Evolutionary conservation across 768 basidiomycete genomes (phyloP), one percentile per base, ranked within the genome.

Genomic region (Udeniomyces megalosporus): DNA sequence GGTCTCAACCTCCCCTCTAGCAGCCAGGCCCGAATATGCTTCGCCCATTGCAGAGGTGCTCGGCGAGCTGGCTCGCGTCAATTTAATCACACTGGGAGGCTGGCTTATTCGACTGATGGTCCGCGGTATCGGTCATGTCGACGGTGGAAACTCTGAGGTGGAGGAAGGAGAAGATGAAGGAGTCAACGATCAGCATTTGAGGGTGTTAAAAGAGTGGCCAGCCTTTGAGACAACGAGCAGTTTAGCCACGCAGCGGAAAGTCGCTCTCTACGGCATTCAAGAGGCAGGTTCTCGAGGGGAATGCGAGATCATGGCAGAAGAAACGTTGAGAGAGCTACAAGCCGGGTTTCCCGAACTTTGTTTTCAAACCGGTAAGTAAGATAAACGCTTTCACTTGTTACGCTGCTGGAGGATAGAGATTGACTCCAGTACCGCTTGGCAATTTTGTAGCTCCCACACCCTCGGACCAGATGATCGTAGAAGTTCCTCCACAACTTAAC

Each of bases 1-100:
- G 63, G 17, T 65, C 17, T 56, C 51, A 1, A 56, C 58, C 38
- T 58, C 56, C 46, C 31, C 47, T 24, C 42, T 55, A 12, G 58
- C 63, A 1, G 38, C 34, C 8, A 58, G 47, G 31, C 56, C 42
- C 15, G 58, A 65, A 10, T 48, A 60, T 35, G 28, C 26, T 11
- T 51, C 58, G 15, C 51, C 44, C 7, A 56, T 65, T 22, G 63
- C 63, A 1, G 58, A 60, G 28, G 52, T 55, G 20, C n/a, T 65
- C 2, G 63, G 63, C 20, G 63, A 65, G 45, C 22, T 65, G 26
- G 51, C 51, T 17, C n/a, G 63, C n/a, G 17, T 31, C 2, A 38
- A 50, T 0, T 15, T 65, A 8, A 24, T 65, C 17, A 32, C 48
- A 5, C 58, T 34, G 29, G 51, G 48, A 4, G 53, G 57, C 10